These are phyloP conservation scores for Bipolaris oryzae DNA, from an alignment of 2,329 filamentous ascomycete species.

Conservation along the genomic window DNA sequence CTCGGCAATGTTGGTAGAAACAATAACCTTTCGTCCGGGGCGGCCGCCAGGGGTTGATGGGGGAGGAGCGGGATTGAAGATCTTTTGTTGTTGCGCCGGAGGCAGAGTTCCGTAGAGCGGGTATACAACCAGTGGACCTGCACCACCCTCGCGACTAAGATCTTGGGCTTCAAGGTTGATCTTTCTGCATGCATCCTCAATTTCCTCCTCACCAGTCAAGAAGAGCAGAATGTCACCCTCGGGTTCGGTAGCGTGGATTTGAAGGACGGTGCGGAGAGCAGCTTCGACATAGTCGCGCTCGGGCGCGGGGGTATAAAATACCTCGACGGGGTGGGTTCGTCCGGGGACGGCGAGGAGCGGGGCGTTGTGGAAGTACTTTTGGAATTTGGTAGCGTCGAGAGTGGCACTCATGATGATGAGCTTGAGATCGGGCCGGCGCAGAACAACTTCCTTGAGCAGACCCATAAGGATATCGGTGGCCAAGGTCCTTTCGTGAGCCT, in stretches of 20 bases:
- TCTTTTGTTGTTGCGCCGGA: slow-evolving; percentile 89
- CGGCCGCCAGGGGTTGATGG: slow-evolving; percentile 75
- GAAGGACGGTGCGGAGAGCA: slow-evolving; percentile 88
- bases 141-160: slow-evolving; percentile 87
- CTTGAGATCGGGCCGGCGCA: slow-evolving; percentile 84
- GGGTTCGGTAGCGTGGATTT: slow-evolving; percentile 91
- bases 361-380: slow-evolving; percentile 94
- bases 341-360: slow-evolving; percentile 93
- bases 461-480: slow-evolving; percentile 95
- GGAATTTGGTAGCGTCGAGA: slow-evolving; percentile 96
- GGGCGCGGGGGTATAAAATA: slow-evolving; percentile 96
- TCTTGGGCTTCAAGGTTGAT: slow-evolving; percentile 91
- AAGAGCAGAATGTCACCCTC: slow-evolving; percentile 95
- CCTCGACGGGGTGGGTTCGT: slow-evolving; percentile 94
- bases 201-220: slow-evolving; percentile 97
- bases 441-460: slow-evolving; percentile 89
- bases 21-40: slow-evolving; percentile 90
- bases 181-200: slow-evolving; percentile 93
- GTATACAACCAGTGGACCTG: slow-evolving; percentile 87
- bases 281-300: slow-evolving; percentile 97
- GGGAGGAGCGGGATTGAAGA: slow-evolving; percentile 86
- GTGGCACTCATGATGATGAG: slow-evolving; percentile 97
- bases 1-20: slow-evolving; percentile 97
- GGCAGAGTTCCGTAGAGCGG: slow-evolving; percentile 93
- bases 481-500: slow-evolving; percentile 96